A percentile compares a stretch with the other conserved stretches of the same genome.
Conservation (phyloP, 2,329 filamentous ascomycete species). For the Aspergillus quadricinctus region DNA sequence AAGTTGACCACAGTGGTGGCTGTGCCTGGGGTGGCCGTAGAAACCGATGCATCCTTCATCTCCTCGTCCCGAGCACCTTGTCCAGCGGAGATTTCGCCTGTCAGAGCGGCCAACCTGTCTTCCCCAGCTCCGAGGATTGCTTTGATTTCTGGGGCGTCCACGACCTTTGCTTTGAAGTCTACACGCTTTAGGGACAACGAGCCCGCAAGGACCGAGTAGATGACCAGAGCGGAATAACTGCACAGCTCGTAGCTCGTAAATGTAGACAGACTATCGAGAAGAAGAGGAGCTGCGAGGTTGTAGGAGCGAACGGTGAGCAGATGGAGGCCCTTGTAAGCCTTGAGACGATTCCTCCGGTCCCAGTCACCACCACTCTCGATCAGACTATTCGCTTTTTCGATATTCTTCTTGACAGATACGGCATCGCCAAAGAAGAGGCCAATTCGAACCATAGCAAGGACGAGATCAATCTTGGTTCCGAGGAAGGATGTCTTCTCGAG, state of each 20-base stretch:
- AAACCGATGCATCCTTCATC: conserved; percentile 60
- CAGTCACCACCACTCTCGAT: conserved; percentile 96
- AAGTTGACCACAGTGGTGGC: conserved; percentile 77
- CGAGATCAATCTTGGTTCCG: conserved; percentile 94
- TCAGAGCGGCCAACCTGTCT: conserved; percentile 78
- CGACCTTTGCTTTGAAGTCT: conserved; percentile 98
- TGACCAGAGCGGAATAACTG: conserved; percentile 89
- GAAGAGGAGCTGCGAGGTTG: conserved; percentile 80
- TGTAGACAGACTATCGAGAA: conserved; percentile 94
- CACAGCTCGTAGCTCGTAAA: conserved; percentile 99
- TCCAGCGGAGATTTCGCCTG: conserved; percentile 74
- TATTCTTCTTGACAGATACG: conserved; percentile 83
- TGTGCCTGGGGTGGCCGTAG: conserved; percentile 48
- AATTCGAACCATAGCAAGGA: conserved; percentile 92
- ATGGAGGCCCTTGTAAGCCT: conserved; percentile 95
- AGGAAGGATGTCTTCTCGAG: conserved; percentile 97
- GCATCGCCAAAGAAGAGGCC: conserved; percentile 96
- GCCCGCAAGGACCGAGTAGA: conserved; percentile 92
- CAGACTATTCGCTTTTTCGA: conserved; percentile 82
- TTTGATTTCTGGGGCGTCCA: conserved; percentile 97
- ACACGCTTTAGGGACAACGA: conserved; percentile 93
- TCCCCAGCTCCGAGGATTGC: conserved; percentile 88
- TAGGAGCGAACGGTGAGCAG: conserved; percentile 89
- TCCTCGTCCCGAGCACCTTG: conserved; percentile 72
- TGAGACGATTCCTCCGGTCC: conserved; percentile 96